Evolutionary conservation across 768 basidiomycete species (phyloP).

Genomic region (Rhodocollybia butyracea): DNA sequence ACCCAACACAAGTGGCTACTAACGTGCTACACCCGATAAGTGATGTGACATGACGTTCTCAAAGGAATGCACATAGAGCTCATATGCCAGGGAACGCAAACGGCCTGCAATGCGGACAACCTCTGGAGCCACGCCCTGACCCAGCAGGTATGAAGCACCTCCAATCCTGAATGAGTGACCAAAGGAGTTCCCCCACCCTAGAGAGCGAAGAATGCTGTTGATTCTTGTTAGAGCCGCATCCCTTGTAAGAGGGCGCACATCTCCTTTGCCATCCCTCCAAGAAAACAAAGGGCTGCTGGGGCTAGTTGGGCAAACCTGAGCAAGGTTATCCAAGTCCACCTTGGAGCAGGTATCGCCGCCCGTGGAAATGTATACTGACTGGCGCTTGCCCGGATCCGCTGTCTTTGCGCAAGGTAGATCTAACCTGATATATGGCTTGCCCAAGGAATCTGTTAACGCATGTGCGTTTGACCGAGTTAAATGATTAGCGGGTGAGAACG

Average conservation of each 20-base stretch:
- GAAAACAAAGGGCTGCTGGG: slow-evolving; percentile 31
- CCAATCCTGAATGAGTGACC: slow-evolving; percentile 31
- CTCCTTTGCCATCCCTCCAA: slow-evolving; percentile 26
- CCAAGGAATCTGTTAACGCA: too few relatives aligned
- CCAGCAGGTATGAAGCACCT: slow-evolving; percentile 20
- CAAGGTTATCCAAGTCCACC: slow-evolving; percentile 26
- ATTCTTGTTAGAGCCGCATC: too few relatives aligned
- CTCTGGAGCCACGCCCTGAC: slow-evolving; percentile 18
- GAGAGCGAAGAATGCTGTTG: too few relatives aligned
- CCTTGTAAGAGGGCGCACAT: too few relatives aligned
- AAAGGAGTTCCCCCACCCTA: slow-evolving; percentile 21
- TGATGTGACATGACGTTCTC: too few relatives aligned
- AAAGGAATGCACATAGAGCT: too few relatives aligned
- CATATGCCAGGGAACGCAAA: too few relatives aligned
- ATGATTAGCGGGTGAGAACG: too few relatives aligned
- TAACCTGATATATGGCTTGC: slow-evolving; percentile 32
- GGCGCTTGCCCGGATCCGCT: slow-evolving; percentile 28
- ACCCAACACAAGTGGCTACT: too few relatives aligned
- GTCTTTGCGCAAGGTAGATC: slow-evolving; percentile 34
- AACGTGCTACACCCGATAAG: too few relatives aligned
- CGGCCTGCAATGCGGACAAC: too few relatives aligned
- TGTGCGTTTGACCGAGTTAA: too few relatives aligned
- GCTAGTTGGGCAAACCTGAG: slow-evolving; percentile 11
- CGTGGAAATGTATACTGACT: slow-evolving; percentile 25
- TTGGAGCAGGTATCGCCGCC: slow-evolving; percentile 26